These are phyloP conservation scores for Protea cynaroides DNA, from an alignment of 164 flowering plant genomes.

Conservation along the genomic window DNA sequence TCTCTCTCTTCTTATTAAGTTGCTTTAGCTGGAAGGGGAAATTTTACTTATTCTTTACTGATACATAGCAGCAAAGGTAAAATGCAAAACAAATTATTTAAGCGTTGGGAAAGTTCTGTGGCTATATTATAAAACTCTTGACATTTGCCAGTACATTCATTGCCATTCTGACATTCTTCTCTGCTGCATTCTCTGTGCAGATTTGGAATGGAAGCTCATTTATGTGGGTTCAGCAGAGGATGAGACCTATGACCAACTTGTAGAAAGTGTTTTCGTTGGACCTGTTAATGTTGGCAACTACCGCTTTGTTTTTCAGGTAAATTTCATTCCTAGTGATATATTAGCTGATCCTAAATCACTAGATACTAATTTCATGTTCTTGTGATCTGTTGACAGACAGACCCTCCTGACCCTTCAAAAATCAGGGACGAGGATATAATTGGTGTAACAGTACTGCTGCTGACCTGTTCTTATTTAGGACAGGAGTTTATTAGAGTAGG, in stretches of 20 bases:
- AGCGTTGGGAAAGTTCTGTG: background rate
- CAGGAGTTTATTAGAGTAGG: conserved; percentile 96
- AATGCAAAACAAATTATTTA: background rate
- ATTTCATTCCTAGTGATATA: background rate
- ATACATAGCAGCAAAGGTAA: too few species aligned
- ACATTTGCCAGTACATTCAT: background rate
- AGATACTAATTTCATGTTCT: background rate
- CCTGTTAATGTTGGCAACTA: conserved; percentile 98
- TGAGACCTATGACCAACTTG: conserved; percentile 89
- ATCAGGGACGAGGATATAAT: conserved; percentile 94
- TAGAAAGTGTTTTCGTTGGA: conserved; percentile 98
- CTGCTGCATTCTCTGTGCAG: conserved; percentile 32
- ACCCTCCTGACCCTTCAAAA: conserved; percentile 86
- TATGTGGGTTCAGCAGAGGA: conserved; percentile 99
- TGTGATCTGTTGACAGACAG: conserved; percentile 49
- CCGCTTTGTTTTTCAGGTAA: conserved; percentile 91
- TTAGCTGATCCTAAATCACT: background rate
- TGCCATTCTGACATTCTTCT: too few species aligned
- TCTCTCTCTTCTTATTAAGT: too few species aligned
- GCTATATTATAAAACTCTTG: background rate
- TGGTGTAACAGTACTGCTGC: conserved; percentile 87
- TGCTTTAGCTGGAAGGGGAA: too few species aligned
- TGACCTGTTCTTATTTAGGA: conserved; percentile 91
- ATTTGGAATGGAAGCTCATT: conserved; percentile 97
- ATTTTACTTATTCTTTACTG: too few species aligned